Evolutionary conservation across 2,329 filamentous ascomycete genomes (phyloP).

Genomic region (Ascochyta koolunga): DNA sequence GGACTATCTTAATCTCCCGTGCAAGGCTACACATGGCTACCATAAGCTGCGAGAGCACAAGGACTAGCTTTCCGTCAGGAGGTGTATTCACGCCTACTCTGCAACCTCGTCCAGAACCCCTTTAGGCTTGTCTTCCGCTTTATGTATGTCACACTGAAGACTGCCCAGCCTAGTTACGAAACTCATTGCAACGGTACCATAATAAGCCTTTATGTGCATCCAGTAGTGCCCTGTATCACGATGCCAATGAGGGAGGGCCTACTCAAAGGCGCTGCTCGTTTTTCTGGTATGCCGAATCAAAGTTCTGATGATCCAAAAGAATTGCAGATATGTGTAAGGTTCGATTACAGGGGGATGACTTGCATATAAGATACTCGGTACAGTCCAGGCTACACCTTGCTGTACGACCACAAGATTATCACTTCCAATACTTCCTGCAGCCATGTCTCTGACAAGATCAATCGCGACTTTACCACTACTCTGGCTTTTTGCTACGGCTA

Average conservation of each 20-base stretch:
- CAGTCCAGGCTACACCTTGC: background rate
- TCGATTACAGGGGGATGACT: background rate
- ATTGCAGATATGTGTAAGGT: background rate
- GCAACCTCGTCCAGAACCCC: background rate
- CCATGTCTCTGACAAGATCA: conserved; percentile 25
- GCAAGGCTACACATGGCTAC: conserved; percentile 6
- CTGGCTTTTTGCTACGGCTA: conserved; percentile 26
- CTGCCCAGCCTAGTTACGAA: background rate
- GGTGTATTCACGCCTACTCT: background rate
- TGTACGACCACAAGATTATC: conserved; percentile 1
- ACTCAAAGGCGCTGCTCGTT: background rate
- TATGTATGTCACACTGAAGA: background rate
- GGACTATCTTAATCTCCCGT: conserved; percentile 7
- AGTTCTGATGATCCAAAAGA: background rate
- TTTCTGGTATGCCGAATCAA: background rate
- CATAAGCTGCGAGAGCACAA: conserved; percentile 1
- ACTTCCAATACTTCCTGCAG: background rate
- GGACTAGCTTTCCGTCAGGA: conserved; percentile 5
- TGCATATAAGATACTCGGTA: conserved; percentile 1
- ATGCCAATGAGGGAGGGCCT: background rate
- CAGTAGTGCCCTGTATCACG: background rate
- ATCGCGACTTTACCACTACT: conserved; percentile 27
- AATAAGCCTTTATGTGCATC: background rate
- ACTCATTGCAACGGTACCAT: background rate
- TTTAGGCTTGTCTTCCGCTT: background rate